These are phyloP conservation scores for Peronospora farinosa DNA, from an alignment of 352 stramenopile genomes.

Conservation along the genomic window DNA sequence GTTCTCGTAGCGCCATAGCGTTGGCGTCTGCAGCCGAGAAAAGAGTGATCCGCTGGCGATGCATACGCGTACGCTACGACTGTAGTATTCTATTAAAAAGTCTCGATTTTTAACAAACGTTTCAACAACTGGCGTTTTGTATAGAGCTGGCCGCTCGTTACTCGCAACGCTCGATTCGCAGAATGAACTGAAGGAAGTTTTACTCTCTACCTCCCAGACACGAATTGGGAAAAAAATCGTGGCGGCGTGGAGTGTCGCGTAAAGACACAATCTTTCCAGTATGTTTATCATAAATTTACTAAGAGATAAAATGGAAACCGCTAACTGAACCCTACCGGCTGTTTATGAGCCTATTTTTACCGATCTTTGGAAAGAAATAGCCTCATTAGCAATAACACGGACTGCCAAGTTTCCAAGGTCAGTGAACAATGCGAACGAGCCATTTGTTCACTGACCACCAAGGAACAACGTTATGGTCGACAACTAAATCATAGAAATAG, in stretches of 20 bases:
- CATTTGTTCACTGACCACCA: too few species aligned
- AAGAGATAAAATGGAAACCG: slow-evolving; percentile 4
- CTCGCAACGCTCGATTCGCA: slow-evolving; percentile 22
- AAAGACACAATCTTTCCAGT: slow-evolving; percentile 9
- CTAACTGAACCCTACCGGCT: slow-evolving; percentile 8
- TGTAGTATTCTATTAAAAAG: background rate
- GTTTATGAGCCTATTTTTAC: slow-evolving; percentile 18
- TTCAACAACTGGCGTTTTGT: slow-evolving; percentile 18
- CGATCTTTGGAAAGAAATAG: slow-evolving; percentile 2
- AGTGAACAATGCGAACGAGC: too few species aligned
- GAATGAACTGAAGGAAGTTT: slow-evolving; percentile 30
- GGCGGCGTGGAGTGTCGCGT: slow-evolving; percentile 10
- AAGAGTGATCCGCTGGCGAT: slow-evolving; percentile 63
- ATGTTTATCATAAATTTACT: slow-evolving; percentile 1
- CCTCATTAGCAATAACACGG: background rate
- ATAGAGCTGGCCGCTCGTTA: slow-evolving; percentile 11
- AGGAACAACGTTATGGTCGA: background rate
- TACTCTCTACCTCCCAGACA: slow-evolving; percentile 16
- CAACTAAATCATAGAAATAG: slow-evolving; percentile 5
- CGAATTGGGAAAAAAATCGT: slow-evolving; percentile 6
- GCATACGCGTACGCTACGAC: slow-evolving; percentile 13
- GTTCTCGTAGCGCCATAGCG: slow-evolving; percentile 65
- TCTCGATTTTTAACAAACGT: background rate
- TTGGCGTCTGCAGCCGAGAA: slow-evolving; percentile 64
- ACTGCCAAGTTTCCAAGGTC: background rate